Conservation (phyloP, 2,329 filamentous ascomycete genomes). For the Colletotrichum sp. region DNA sequence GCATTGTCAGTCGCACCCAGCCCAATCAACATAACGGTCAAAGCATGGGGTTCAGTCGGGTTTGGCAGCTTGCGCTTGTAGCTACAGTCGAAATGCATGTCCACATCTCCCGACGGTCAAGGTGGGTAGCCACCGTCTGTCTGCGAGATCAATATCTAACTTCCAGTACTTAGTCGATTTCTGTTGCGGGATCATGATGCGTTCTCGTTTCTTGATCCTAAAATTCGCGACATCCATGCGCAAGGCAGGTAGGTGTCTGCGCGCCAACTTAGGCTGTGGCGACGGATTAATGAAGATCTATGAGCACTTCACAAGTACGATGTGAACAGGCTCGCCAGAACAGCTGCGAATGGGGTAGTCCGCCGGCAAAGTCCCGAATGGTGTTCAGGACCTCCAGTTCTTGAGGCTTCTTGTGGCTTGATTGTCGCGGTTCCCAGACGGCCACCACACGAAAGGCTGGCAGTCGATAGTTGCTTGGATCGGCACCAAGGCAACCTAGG, state of each 20-base stretch:
- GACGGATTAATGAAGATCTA: neutral
- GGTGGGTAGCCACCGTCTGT: neutral
- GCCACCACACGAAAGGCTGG: neutral
- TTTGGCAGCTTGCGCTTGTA: neutral
- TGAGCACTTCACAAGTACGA: neutral
- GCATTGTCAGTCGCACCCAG: neutral
- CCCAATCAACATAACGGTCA: conserved; percentile 1
- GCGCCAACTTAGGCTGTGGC: neutral
- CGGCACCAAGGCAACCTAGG: neutral
- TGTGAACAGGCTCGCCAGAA: neutral
- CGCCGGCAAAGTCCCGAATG: neutral
- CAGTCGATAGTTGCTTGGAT: neutral
- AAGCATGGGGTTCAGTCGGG: conserved; percentile 5
- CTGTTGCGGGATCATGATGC: neutral
- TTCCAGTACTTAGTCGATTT: neutral
- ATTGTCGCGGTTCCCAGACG: neutral
- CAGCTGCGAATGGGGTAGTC: neutral
- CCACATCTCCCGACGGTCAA: neutral
- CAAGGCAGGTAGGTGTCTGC: neutral
- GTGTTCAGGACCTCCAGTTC: neutral
- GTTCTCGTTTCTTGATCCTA: neutral
- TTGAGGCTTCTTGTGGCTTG: neutral
- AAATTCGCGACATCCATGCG: neutral
- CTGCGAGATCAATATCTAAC: neutral
- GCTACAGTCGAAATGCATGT: conserved; percentile 3